Conservation (phyloP, 2,329 filamentous ascomycete genomes). For the Exophiala sp. region DNA sequence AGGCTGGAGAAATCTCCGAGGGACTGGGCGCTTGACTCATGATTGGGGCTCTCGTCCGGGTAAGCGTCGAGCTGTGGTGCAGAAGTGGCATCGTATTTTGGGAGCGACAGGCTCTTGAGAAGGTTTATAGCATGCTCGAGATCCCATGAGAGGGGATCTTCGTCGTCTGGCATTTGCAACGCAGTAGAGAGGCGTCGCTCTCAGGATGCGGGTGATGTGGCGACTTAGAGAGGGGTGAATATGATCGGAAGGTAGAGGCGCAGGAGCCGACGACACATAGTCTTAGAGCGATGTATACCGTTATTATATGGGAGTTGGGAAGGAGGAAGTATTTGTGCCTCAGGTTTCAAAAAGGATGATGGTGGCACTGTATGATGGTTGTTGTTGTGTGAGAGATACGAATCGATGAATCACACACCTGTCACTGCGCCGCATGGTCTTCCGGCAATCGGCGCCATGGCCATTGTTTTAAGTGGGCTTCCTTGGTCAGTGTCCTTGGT, state of each 20-base stretch:
- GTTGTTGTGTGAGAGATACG: neutral
- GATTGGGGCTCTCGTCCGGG: slow-evolving; percentile 2
- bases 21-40: slow-evolving; percentile 21
- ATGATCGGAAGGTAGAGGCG: slow-evolving; percentile 5
- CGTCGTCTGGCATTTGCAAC: slow-evolving; percentile 15
- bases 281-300: neutral
- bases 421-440: neutral
- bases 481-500: too few relatives aligned
- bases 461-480: neutral
- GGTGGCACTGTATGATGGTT: neutral
- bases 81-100: neutral
- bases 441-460: neutral
- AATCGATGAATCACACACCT: slow-evolving; percentile 1
- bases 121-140: slow-evolving; percentile 45
- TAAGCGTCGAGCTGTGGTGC: neutral
- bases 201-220: slow-evolving; percentile 5
- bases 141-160: slow-evolving; percentile 37
- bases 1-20: slow-evolving; percentile 45
- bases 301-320: neutral
- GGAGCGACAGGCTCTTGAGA: slow-evolving; percentile 33
- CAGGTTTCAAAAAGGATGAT: neutral
- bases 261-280: slow-evolving; percentile 8
- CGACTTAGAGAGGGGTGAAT: slow-evolving; percentile 18
- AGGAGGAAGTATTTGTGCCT: neutral
- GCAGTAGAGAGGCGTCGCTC: slow-evolving; percentile 7